Evolutionary conservation across 192 early-diverging fungal species (phyloP).

Genomic region (Gamsiella multidivaricata): DNA sequence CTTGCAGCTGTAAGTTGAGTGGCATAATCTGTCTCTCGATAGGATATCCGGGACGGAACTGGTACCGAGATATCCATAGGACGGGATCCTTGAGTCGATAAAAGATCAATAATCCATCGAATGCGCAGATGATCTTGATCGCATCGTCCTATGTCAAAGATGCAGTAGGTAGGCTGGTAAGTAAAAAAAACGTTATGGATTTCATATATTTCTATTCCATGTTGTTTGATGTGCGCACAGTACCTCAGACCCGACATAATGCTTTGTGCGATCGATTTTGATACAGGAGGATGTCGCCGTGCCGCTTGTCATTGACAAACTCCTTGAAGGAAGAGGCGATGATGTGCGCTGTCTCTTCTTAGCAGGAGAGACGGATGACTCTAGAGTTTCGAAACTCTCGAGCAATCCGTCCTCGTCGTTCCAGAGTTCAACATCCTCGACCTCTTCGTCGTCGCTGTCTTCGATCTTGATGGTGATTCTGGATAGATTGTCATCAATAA

Average conservation of each 20-base stretch:
- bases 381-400: conserved; percentile 4
- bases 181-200: too few species aligned
- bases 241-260: conserved; percentile 25
- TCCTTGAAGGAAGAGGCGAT: conserved; percentile 1
- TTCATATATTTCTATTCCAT: neutral
- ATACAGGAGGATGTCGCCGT: neutral
- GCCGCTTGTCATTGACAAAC: neutral
- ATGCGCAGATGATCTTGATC: neutral
- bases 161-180: neutral
- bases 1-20: neutral
- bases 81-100: neutral
- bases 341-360: conserved; percentile 14
- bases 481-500: neutral
- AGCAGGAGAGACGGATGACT: conserved; percentile 6
- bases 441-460: conserved; percentile 14
- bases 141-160: neutral
- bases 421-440: conserved; percentile 35
- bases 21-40: neutral
- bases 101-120: conserved; percentile 12
- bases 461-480: conserved; percentile 21
- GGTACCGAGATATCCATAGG: conserved; percentile 3
- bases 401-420: conserved; percentile 40
- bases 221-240: neutral
- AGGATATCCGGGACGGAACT: neutral
- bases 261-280: conserved; percentile 5